Evolutionary conservation across 148 eudicot species (phyloP), one percentile per base, ranked within the genome.

Genomic region (Cornus suecica): DNA sequence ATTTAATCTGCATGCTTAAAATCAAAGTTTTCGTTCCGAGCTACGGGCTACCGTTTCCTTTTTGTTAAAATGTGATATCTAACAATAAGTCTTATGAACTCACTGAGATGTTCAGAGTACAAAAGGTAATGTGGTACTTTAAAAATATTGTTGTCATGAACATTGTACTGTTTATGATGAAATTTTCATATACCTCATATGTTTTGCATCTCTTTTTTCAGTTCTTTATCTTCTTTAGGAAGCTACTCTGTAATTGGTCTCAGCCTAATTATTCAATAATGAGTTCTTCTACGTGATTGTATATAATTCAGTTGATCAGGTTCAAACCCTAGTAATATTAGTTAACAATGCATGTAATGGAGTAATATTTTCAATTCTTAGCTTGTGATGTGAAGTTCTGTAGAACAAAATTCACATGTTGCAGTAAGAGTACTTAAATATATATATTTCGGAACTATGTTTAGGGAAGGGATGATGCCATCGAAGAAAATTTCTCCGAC

Each of bases 1-100:
- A 4, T 74, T 83, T 75, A 77, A 54, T 80, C 87, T 41, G 67
- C 83, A 27, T 85, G 88, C 77, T 81, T 94, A 69, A 88, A 89
- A 85, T 87, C 97, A 42, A 89, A 88, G 95, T 94, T 58, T 71
- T n/a, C n/a, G n/a, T n/a, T n/a, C n/a, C n/a, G n/a, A n/a, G 84
- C 77, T 42, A 48, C 48, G 48, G 24, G 60, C 30, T 70, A 25
- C 56, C 32, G 13, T 13, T 74, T 65, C 27, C 27, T 51, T 22
- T 8, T 74, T 60, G 30, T 37, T 8, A 61, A 32, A 10, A 63
- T 42, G 10, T 27, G 28, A 41, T 37, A 26, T 29, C 5, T 51
- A 8, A 58, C n/a, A 7, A 2, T 58, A 4, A 37, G 9, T 37
- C 7, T 0, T 52, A 52, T 52, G 16, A 1, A 20, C 20, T 52